phyloP scores from a whole-genome alignment of 352 stramenopile species.

The Phytophthora sp. region DNA sequence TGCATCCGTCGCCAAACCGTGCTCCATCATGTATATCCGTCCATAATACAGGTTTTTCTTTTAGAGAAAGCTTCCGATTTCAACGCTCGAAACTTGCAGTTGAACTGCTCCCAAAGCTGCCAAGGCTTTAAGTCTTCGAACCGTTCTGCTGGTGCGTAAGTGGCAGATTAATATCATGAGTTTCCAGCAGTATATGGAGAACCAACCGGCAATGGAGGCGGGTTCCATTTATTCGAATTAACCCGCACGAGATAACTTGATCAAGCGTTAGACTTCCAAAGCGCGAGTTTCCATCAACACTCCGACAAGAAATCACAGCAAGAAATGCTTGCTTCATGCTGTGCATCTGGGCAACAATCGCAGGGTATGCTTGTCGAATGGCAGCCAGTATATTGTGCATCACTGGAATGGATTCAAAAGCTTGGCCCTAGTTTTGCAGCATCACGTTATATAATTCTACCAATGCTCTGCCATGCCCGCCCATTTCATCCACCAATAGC shows the following conservation, averaged over 20 bases:
- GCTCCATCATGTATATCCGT: conserved; percentile 24
- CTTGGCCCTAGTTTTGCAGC: conserved; percentile 11
- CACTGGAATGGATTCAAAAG: conserved; percentile 21
- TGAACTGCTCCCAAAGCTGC: conserved; percentile 19
- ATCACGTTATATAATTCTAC: conserved; percentile 25
- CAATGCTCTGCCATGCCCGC: conserved; percentile 25
- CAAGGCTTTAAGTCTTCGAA: conserved; percentile 20
- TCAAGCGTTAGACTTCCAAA: conserved; percentile 30
- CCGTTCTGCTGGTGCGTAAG: not conserved
- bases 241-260: conserved; percentile 25
- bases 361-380: conserved; percentile 9
- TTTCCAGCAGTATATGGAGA: conserved; percentile 26
- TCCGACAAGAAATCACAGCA: conserved; percentile 21
- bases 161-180: conserved; percentile 2
- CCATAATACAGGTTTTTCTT: conserved; percentile 5
- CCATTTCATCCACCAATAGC: conserved; percentile 29
- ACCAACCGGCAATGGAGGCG: conserved; percentile 18
- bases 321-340: conserved; percentile 31
- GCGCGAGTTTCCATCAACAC: conserved; percentile 12
- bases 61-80: conserved; percentile 16
- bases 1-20: conserved; percentile 15
- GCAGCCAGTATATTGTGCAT: conserved; percentile 8
- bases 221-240: conserved; percentile 13
- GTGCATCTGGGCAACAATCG: conserved; percentile 17
- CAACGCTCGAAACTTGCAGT: conserved; percentile 25